Evolutionary conservation across 768 basidiomycete species (phyloP).

Genomic region (Amanita inopinata): DNA sequence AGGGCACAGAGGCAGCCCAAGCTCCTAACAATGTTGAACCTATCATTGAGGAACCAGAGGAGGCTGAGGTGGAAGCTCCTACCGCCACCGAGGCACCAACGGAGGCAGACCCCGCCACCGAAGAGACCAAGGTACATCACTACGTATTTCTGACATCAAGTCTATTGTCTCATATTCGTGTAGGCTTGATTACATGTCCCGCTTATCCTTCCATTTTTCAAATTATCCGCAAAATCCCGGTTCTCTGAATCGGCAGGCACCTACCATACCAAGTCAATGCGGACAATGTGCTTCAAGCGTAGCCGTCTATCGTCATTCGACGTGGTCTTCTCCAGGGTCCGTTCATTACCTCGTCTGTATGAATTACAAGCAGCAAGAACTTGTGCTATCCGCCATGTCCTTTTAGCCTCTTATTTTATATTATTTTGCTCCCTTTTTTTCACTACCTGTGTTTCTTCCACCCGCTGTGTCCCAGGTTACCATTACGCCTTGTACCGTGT

Average conservation of each 20-base stretch:
- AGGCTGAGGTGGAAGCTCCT: slow-evolving; percentile 26
- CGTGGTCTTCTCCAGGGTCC: background rate
- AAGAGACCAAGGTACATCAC: background rate
- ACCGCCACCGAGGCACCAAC: slow-evolving; percentile 9
- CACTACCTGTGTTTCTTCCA: background rate
- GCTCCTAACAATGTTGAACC: slow-evolving; percentile 30
- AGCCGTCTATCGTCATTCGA: background rate
- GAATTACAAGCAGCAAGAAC: slow-evolving; percentile 13
- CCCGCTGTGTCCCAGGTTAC: background rate
- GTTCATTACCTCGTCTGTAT: background rate
- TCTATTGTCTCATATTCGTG: background rate
- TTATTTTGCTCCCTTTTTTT: slow-evolving; percentile 8
- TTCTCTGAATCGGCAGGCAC: background rate
- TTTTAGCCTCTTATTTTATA: slow-evolving; percentile 12
- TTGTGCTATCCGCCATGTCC: slow-evolving; percentile 16
- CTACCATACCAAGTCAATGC: background rate
- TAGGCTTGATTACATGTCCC: slow-evolving; percentile 1
- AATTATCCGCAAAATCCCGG: background rate
- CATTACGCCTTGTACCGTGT: slow-evolving; percentile 1
- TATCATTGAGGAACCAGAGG: slow-evolving; percentile 49
- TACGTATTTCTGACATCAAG: background rate
- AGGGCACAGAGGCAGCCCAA: slow-evolving; percentile 27
- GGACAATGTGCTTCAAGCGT: background rate
- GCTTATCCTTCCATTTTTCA: background rate
- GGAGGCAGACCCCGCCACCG: slow-evolving; percentile 11